These are phyloP conservation scores for Neostapfia colusana DNA, from an alignment of 176 grass and related monocot species.

Conservation along the genomic window DNA sequence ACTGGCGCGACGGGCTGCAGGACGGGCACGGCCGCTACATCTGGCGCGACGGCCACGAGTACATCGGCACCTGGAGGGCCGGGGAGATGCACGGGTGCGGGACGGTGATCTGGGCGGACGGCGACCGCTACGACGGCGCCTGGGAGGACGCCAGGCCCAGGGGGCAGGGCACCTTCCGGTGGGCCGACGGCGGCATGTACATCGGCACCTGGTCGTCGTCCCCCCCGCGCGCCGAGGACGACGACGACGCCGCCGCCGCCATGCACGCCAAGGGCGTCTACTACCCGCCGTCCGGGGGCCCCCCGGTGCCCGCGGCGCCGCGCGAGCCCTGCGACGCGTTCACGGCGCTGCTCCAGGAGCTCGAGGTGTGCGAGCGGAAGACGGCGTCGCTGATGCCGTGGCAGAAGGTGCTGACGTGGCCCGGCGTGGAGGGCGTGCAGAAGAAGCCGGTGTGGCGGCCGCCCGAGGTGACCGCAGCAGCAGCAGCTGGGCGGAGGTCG, in stretches of 20 bases:
- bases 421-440: conserved; percentile 50
- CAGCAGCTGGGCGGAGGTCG: conserved; percentile 38
- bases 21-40: conserved; percentile 72
- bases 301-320: conserved; percentile 40
- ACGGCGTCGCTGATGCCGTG: conserved; percentile 70
- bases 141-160: conserved; percentile 79
- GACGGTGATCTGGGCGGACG: conserved; percentile 58
- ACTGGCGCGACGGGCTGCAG: conserved; percentile 67
- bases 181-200: conserved; percentile 78
- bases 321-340: conserved; percentile 62
- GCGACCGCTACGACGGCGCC: conserved; percentile 76
- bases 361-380: conserved; percentile 57
- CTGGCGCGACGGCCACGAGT: conserved; percentile 75
- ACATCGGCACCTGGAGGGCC: conserved; percentile 65
- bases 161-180: conserved; percentile 75
- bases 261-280: conserved; percentile 68
- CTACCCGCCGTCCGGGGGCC: conserved; percentile 60
- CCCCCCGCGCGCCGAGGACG: no score
- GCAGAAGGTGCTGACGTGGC: conserved; percentile 75
- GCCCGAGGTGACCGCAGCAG: conserved; percentile 24
- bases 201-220: conserved; percentile 53
- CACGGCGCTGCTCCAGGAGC: conserved; percentile 48
- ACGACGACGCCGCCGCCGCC: conserved; percentile 37
- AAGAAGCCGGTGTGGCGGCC: conserved; percentile 65
- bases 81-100: conserved; percentile 74